Base-by-base conservation (phyloP, 768 basidiomycete genomes). In the Pleurotus tuoliensis region DNA sequence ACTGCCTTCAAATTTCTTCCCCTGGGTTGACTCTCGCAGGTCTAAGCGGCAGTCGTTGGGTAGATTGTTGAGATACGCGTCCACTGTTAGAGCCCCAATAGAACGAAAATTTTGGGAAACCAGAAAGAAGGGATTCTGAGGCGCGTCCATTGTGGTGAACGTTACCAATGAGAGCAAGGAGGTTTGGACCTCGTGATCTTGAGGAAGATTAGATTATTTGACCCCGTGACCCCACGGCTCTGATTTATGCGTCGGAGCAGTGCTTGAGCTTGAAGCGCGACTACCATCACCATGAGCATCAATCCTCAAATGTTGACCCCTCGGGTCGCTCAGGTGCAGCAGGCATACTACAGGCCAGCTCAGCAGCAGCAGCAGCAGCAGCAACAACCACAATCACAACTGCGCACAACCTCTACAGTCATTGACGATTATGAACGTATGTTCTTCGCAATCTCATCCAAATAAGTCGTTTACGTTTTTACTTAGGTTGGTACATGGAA, bases 401-500 rank as follows among this genome's bases (percentile, higher is more conserved):
- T 52, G 39, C 57, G 68, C 9, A 64, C 71, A 34, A 72, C 64
- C 13, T 73, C 81, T 56, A 77, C 81, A 61, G 69, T 84, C 16
- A 80, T 82, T 37, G 89, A 91, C 67, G 88, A 90, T 67, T 89
- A 90, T 65, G 89, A 91, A 76, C 80, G 89, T 91, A 69, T 60
- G 80, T 67, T 34, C 9, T 20, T 8, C 22, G 18, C 16, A 27
- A 16, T 13, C 5, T 9, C 7, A n/a, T 9, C 15, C 2, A 37
- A 16, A 34, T 15, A 51, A n/a, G 50, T 22, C 7, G 18, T 53
- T 43, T 55, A n/a, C 34, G 37, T 38, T 15, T 48, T 34, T 56
- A 20, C 13, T 24, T 40, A 56, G 90, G 89, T 63, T 92, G 90
- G 84, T 94, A 92, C 64, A 90, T 92, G n/a, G 90, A 94, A 62